A percentile compares a stretch with the other conserved stretches of the same genome.
phyloP scores from a whole-genome alignment of 179 eudicot genomes.

The Corrigiola litoralis region DNA sequence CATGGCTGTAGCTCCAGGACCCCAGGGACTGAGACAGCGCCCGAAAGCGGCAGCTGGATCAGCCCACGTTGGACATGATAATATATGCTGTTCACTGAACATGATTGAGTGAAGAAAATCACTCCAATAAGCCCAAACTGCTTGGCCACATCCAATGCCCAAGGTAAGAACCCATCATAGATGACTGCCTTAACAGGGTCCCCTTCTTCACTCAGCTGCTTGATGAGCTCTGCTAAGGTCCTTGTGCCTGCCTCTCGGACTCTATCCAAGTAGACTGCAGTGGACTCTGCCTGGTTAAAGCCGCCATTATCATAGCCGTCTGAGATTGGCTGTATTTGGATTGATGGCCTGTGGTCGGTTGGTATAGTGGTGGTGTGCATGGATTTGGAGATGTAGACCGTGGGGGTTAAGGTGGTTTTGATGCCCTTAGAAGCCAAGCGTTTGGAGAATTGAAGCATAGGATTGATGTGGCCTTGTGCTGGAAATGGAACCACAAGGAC shows the following conservation, averaged over 20 bases:
- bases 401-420: constrained; percentile 28
- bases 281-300: constrained; percentile 17
- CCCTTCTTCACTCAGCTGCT: constrained; percentile 8
- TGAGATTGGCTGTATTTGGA: constrained; percentile 34
- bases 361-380: constrained; percentile 9
- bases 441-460: constrained; percentile 43
- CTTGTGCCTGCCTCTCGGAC: constrained; percentile 20
- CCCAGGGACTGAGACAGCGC: constrained; percentile 24
- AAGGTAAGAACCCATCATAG: constrained; percentile 35
- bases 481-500: constrained; percentile 35
- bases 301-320: constrained; percentile 42
- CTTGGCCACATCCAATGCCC: constrained; percentile 43
- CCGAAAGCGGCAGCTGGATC: constrained; percentile 24
- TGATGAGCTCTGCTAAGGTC: constrained; percentile 22
- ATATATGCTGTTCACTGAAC: constrained; percentile 31
- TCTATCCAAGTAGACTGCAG: constrained; percentile 24
- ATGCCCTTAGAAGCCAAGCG: constrained; percentile 32
- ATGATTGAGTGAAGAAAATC: constrained; percentile 38
- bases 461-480: constrained; percentile 50
- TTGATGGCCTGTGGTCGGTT: constrained; percentile 11
- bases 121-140: constrained; percentile 29
- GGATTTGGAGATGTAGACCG: constrained; percentile 19
- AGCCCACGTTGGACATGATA: constrained; percentile 36
- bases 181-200: constrained; percentile 29
- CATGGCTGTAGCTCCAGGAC: constrained; percentile 27